Conservation (phyloP, 257 asterid species). For the Nicotiana otophora region DNA sequence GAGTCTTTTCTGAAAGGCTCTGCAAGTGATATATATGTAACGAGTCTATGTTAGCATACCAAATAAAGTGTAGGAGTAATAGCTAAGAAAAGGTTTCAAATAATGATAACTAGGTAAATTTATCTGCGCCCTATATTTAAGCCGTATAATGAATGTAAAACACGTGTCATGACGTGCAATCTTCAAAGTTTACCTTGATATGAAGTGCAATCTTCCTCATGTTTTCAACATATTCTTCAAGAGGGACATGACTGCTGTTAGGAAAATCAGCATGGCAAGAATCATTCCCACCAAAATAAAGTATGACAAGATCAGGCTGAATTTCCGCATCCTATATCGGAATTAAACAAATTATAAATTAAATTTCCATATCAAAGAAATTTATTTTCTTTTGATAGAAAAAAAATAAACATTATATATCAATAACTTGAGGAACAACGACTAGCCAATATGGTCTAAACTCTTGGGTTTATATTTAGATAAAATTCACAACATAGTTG, state of each 20-base stretch:
- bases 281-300: conserved; percentile 90
- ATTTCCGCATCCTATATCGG: conserved; percentile 43
- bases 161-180: too few species aligned
- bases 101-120: neutral
- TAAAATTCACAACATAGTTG: neutral
- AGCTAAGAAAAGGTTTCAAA: neutral
- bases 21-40: neutral
- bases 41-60: neutral
- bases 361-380: neutral
- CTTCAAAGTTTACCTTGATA: neutral
- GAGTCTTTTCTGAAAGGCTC: neutral
- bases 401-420: neutral
- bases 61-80: neutral
- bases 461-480: too few species aligned
- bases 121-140: too few species aligned
- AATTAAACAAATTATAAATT: neutral
- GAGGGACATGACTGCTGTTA: conserved; percentile 68
- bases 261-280: conserved; percentile 53
- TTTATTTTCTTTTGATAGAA: neutral
- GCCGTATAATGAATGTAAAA: conserved; percentile 8
- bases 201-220: conserved; percentile 53
- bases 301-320: conserved; percentile 69
- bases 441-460: too few species aligned
- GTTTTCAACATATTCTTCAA: conserved; percentile 67
- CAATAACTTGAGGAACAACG: too few species aligned